Evolutionary conservation across 208 protist genomes (phyloP), one percentile per base, ranked within the genome.

Genomic region (Zelonia costaricensis): DNA sequence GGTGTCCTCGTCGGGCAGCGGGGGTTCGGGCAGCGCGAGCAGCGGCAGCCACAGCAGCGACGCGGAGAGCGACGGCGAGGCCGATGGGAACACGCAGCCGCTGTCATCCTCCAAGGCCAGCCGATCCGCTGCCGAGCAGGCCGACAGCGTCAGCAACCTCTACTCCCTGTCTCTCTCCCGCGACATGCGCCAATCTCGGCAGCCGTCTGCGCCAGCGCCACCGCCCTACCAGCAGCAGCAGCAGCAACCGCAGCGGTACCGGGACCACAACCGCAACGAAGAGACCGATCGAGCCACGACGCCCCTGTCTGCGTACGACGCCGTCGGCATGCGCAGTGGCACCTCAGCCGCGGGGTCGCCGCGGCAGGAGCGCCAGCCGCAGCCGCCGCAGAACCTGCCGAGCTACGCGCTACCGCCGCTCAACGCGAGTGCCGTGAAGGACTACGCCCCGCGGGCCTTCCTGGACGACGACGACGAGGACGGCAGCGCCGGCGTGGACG

Each of bases 401-500:
- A 5, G 5, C 13, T 67, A 67, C 5, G 33, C 45, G 18, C n/a
- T 65, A 25, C 66, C 49, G 10, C 54, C 40, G 20, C 36, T 56
- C 4, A 36, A 40, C 22, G 54, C 30, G 23, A 47, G 28, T 30
- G 36, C 33, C 9, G 15, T 36, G 3, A 51, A 73, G 16, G 12
- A 55, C 15, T 60, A 62, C 52, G 22, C 27, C 27, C 31, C 8
- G 3, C 20, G 30, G 15, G 38, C 51, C 16, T 66, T 48, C 52
- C 49, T 73, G n/a, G 52, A 73, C 43, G 66, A 73, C 23, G 66
- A 66, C 36, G 58, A 47, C 27, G 57, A 43, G 4, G 44, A 22
- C 8, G 18, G 30, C 13, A 20, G 2, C 23, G 10, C 15, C 20
- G 45, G 36, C 12, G 13, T 23, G 18, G 16, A 18, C 25, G 13